Evolutionary conservation across 331 rosid species (phyloP), one percentile per base, ranked within the genome.

Genomic region (Acacia concinna): DNA sequence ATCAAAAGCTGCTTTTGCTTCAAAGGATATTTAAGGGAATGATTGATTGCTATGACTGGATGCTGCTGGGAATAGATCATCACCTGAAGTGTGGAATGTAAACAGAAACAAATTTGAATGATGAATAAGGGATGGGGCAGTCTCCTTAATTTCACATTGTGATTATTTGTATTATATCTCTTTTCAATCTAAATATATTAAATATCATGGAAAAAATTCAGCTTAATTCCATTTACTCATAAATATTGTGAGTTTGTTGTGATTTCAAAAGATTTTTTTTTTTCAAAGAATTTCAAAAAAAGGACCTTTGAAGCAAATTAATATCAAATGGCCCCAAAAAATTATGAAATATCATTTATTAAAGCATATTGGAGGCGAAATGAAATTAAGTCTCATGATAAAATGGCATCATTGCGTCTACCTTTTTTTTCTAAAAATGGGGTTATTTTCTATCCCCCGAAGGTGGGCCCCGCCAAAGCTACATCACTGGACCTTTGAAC

Each of bases 1-100:
- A 52, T 56, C 37, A 17, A 90, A 91, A 76, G 27, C 89, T 77
- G 68, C 87, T 44, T 21, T 81, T 77, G 89, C 82, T 79, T 88
- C 89, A 43, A 85, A 89, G 82, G 86, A 79, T 76, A 71, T 66
- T 4, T 56, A 77, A 85, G 54, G 31, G 21, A 40, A 41, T 38
- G 11, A 38, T 8, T 76, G 18, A 11, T 66, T 77, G 75, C 74
- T 44, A 27, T 59, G 78, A 59, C 21, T 34, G 31, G n/a, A 35
- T 65, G 20, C 46, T 65, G 28, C 13, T 20, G 52, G 62, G 73
- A 28, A 44, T 64, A 76, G 67, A 59, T 68, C 73, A 71, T 65
- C 73, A 46, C 13, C 62, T 71, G 65, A 44, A 34, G 32, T 23
- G 43, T 20, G 20, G 41, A 34, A 14, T 31, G 41, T 23, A 43